These are phyloP conservation scores for Lindgomyces ingoldianus DNA, from an alignment of 495 filamentous ascomycete genomes.

Conservation along the genomic window DNA sequence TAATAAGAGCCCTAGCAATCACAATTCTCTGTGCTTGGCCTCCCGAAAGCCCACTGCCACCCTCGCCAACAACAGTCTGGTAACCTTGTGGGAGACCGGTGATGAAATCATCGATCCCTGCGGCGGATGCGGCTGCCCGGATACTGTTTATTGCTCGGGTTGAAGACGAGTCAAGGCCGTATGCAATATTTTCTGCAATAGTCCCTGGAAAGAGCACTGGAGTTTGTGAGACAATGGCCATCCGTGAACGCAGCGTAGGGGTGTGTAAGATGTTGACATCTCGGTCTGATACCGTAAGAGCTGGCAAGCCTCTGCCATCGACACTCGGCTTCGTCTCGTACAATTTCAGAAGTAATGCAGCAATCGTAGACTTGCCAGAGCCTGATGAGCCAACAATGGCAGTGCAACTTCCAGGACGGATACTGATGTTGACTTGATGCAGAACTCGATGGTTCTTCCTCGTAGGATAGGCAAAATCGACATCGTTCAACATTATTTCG, in stretches of 20 bases:
- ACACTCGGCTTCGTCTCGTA: conserved; percentile 50
- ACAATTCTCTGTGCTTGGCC: conserved; percentile 83
- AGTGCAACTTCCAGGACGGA: conserved; percentile 61
- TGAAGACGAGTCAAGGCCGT: conserved; percentile 60
- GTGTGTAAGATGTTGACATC: conserved; percentile 62
- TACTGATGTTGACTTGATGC: conserved; percentile 58
- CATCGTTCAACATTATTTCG: conserved; percentile 60
- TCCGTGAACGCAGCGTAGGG: conserved; percentile 62
- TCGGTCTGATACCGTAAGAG: conserved; percentile 58
- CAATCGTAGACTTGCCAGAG: conserved; percentile 85
- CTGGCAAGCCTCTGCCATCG: conserved; percentile 32
- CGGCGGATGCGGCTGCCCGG: conserved; percentile 62
- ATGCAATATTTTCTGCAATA: conserved; percentile 75
- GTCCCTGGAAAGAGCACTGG: conserved; percentile 75
- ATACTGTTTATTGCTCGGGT: conserved; percentile 50
- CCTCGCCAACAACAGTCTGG: conserved; percentile 73
- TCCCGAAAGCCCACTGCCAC: conserved; percentile 72
- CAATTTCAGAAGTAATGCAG: conserved; percentile 69
- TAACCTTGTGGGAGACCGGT: conserved; percentile 71
- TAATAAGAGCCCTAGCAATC: conserved; percentile 77
- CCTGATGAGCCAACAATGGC: conserved; percentile 84
- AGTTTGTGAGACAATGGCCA: conserved; percentile 76
- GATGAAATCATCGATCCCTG: conserved; percentile 81
- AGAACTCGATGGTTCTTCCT: conserved; percentile 57
- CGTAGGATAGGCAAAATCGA: conserved; percentile 71